Evolutionary conservation across 2,329 filamentous ascomycete genomes (phyloP).

Genomic region (Juglanconis oblonga): DNA sequence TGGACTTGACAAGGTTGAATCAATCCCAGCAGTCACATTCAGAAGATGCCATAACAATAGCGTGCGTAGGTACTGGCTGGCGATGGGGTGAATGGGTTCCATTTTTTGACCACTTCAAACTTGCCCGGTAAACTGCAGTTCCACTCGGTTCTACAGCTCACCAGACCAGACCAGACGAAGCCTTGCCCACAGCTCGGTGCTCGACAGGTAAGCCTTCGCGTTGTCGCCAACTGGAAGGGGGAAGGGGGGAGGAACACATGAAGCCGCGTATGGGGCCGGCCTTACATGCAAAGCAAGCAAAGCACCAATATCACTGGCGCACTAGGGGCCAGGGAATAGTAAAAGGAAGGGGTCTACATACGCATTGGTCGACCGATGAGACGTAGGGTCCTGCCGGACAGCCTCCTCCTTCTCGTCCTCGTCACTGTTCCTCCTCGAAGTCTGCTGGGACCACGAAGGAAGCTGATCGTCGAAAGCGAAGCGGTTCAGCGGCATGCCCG

Average conservation of each 20-base stretch:
- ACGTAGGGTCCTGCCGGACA: constrained; percentile 65
- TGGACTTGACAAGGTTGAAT: neutral
- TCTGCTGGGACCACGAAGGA: constrained; percentile 81
- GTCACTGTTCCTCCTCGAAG: constrained; percentile 85
- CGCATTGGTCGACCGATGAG: constrained; percentile 73
- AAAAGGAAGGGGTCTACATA: constrained; percentile 51
- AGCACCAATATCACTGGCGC: neutral
- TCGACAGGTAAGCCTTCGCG: too few species aligned
- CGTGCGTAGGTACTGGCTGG: neutral
- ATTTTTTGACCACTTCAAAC: neutral
- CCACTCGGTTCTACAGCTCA: neutral
- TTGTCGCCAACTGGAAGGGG: too few species aligned
- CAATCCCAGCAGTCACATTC: neutral
- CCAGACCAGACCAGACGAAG: neutral
- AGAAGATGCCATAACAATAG: too few species aligned
- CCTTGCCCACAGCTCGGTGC: neutral
- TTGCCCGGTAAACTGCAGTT: too few species aligned
- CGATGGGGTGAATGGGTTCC: neutral
- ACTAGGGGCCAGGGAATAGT: neutral
- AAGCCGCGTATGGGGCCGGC: too few species aligned
- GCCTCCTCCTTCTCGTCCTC: constrained; percentile 82
- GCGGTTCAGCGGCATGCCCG: constrained; percentile 53
- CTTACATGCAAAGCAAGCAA: neutral
- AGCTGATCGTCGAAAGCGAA: constrained; percentile 62
- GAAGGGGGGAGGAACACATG: too few species aligned